Base-by-base conservation (phyloP, 805 yeast genomes). In the Kockiozyma suomiensis region DNA sequence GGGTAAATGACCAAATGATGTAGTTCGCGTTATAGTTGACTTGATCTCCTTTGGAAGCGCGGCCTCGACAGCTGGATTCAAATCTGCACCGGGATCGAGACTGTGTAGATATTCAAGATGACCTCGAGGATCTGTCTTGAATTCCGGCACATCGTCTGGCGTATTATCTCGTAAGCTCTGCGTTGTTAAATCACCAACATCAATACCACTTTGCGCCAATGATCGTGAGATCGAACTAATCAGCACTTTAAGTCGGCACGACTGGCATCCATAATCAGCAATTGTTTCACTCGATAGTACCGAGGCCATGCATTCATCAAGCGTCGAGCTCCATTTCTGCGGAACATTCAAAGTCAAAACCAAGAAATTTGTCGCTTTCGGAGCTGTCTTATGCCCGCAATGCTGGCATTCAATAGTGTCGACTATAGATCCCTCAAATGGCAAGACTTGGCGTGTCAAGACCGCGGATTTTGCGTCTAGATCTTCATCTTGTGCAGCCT, bases 271-370 rank as follows among this genome's bases (percentile, higher is more conserved):
- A 43, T 88, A 87, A 69, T 90, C 96, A 19, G 85, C 90, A 42
- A 87, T 89, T 49, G 86, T 84, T 2, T 87, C 83, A 59, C 90
- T 94, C 1, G 81, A 76, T 64, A 85, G 84, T 65, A 81, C 81
- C 12, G 80, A 78, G 37, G 76, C 75, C 25, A 92, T 73, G 68
- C 93, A 75, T 0, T 80, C 79, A 1, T 78, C 79, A 41, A 92
- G 71, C 1, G 76, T 73, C 0, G 84, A 79, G 12, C 78, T 64
- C 40, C 72, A 69, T 54, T 72, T 66, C 58, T 78, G 87, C 0
- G 97, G 98, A 0, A 90, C 85, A 54, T 85, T 84, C 50, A 91
- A 74, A 1, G 97, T 88, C 37, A 87, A 74, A 66, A 92, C 88
- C 62, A 84, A 76, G 73, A 88, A 88, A 10, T 87, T 83, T 23